phyloP scores from a whole-genome alignment of 73 alveolate species.

The Tetrahymena thermophila region DNA sequence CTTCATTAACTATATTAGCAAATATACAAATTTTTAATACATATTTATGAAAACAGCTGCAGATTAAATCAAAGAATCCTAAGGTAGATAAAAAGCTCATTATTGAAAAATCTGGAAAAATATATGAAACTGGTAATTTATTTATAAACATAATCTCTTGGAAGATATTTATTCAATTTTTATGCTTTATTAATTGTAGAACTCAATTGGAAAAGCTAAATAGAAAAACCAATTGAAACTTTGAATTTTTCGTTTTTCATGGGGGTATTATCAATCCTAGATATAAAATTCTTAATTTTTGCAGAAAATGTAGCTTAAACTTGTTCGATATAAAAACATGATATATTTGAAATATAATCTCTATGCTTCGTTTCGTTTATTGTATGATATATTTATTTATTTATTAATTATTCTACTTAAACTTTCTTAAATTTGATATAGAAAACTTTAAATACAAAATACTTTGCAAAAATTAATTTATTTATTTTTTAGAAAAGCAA shows the following conservation, averaged over 20 bases:
- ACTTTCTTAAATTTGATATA: neutral
- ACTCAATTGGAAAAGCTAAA: neutral
- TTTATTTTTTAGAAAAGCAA: neutral
- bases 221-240: neutral
- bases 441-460: too few relatives aligned
- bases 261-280: slow-evolving; percentile 13
- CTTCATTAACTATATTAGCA: neutral
- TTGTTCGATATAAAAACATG: slow-evolving; percentile 26
- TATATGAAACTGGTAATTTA: neutral
- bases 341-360: slow-evolving; percentile 13
- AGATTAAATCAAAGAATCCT: neutral
- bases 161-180: neutral
- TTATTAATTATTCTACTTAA: neutral
- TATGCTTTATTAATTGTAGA: neutral
- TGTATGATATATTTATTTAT: neutral
- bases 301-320: neutral
- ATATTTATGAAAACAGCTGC: neutral
- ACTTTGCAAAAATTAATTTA: neutral
- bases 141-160: neutral
- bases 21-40: neutral
- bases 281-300: slow-evolving; percentile 12
- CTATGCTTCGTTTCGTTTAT: slow-evolving; percentile 5
- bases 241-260: slow-evolving; percentile 10
- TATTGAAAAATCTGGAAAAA: neutral
- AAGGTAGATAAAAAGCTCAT: neutral